These are phyloP conservation scores for Globisporangium cystogenes DNA, from an alignment of 352 stramenopile genomes.

Conservation along the genomic window DNA sequence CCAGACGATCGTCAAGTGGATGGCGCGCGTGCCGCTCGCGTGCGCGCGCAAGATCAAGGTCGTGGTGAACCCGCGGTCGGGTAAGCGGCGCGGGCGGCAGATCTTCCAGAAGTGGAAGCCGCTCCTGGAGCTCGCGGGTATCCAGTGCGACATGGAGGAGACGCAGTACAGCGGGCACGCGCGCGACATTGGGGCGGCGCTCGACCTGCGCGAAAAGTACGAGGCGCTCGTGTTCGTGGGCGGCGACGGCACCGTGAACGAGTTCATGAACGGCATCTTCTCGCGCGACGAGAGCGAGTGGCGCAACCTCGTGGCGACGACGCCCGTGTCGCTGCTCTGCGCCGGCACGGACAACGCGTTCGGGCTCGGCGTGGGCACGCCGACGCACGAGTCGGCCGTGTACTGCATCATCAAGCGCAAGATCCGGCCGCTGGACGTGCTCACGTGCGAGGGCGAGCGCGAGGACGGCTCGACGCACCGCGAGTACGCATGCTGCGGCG, in stretches of 20 bases:
- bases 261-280: conserved; percentile 84
- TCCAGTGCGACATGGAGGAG: conserved; percentile 73
- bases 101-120: conserved; percentile 57
- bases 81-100: conserved; percentile 48
- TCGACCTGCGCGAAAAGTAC: conserved; percentile 56
- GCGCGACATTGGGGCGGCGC: conserved; percentile 55
- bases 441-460: conserved; percentile 45
- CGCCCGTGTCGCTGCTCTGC: conserved; percentile 61
- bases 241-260: conserved; percentile 75
- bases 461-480: conserved; percentile 39
- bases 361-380: conserved; percentile 59
- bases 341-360: conserved; percentile 79
- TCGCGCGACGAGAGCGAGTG: conserved; percentile 61
- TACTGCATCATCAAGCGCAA: conserved; percentile 83
- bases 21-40: conserved; percentile 54
- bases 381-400: conserved; percentile 53
- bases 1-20: conserved; percentile 60
- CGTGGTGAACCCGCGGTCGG: conserved; percentile 74
- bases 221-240: conserved; percentile 76
- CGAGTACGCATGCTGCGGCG: conserved; percentile 70
- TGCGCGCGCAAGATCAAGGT: conserved; percentile 60
- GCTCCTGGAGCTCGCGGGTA: conserved; percentile 54
- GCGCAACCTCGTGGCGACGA: conserved; percentile 67
- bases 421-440: conserved; percentile 69
- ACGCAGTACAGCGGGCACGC: conserved; percentile 69